Evolutionary conservation across 768 basidiomycete species (phyloP), one percentile per base, ranked within the genome.

Genomic region (Termitomyces sp.): DNA sequence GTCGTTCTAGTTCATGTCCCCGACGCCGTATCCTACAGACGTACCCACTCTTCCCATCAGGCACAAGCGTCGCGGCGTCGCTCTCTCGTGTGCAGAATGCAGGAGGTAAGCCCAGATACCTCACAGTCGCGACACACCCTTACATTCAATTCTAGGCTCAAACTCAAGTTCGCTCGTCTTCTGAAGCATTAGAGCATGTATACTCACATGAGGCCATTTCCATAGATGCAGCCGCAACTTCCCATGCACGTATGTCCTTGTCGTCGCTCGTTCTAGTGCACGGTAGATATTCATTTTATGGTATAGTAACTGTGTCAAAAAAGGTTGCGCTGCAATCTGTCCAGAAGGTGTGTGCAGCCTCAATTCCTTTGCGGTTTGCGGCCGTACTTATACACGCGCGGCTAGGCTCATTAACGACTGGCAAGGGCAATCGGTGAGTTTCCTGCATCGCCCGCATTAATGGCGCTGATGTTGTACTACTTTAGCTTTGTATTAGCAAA

Each of bases 51-150:
- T 68, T 55, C 64, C 72, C 55, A 66, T 68, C 44, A 70, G 72
- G 37, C 72, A 74, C 67, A 84, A 79, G 73, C 83, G 78, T 67
- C 79, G 75, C 61, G 82, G 79, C 27, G 76, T 79, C 13, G 79
- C 83, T 24, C 71, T 85, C 12, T 84, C 83, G 1, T 88, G 86
- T 69, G 84, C 85, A 7, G 86, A 88, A 69, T 88, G 86, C 72
- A 76, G 86, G 65, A 79, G 86, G 85, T 85, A 56, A 55, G 70
- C 55, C 9, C 39, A 58, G 53, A 16, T 41, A 41, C 50, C 63
- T 48, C 58, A 60, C 53, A 55, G 48, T 52, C 63, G 47, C 44
- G 36, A 26, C 53, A 53, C 46, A 57, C 58, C 52, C 42, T 64
- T 56, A 48, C 50, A 54, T 54, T 58, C 57, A 60, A 55, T 39